Evolutionary conservation across 1,284 basidiomycete species (phyloP).

Genomic region (Xerocomus alliaceus): DNA sequence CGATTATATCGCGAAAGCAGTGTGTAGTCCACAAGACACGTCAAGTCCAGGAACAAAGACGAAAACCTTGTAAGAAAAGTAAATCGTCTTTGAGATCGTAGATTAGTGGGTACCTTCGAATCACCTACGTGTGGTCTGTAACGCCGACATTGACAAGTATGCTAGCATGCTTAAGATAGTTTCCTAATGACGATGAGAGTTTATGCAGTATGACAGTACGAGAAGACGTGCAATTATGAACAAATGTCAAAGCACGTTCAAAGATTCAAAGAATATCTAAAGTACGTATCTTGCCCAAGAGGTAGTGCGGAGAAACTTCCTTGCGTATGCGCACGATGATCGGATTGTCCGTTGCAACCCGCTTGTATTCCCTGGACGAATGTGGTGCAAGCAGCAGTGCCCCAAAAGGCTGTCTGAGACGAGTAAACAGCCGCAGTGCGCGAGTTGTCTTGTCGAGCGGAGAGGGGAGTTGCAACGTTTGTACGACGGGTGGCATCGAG

Average conservation of each 20-base stretch:
- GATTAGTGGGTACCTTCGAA: no score
- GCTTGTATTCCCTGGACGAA: slow-evolving; percentile 19
- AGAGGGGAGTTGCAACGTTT: slow-evolving; percentile 12
- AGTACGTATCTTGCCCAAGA: slow-evolving; percentile 24
- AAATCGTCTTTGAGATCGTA: no score
- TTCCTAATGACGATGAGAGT: no score
- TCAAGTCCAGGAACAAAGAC: no score
- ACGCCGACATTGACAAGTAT: no score
- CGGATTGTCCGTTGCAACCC: slow-evolving; percentile 25
- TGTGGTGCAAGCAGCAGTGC: slow-evolving; percentile 23
- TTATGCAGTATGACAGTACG: no score
- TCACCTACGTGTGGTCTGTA: no score
- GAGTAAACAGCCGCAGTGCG: slow-evolving; percentile 24
- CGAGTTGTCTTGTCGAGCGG: slow-evolving; percentile 28
- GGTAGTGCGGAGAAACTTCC: slow-evolving; percentile 14
- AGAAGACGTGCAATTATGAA: no score
- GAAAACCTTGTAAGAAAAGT: no score
- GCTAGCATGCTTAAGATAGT: no score
- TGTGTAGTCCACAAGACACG: no score
- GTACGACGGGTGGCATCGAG: background rate
- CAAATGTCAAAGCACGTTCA: background rate
- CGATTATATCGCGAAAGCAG: no score
- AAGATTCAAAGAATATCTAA: slow-evolving; percentile 24
- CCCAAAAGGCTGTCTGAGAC: slow-evolving; percentile 29
- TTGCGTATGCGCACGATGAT: slow-evolving; percentile 22